Evolutionary conservation across 768 basidiomycete genomes (phyloP), one percentile per base, ranked within the genome.

Genomic region (Boletus rubropictus): DNA sequence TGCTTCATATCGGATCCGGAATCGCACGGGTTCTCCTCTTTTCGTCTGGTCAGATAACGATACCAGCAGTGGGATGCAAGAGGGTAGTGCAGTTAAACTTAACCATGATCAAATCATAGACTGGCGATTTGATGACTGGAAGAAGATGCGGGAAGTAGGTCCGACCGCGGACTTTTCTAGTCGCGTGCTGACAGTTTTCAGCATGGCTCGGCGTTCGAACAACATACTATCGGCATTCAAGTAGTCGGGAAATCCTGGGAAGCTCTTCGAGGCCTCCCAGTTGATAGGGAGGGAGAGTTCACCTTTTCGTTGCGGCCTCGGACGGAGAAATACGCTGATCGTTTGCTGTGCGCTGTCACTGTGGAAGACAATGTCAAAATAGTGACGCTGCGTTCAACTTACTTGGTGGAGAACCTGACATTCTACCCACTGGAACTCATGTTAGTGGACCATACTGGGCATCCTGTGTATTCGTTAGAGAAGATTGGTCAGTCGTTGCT

Each of bases 51-150:
- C 91, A 3, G 92, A 95, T 54, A 63, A 75, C 17, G 86, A 89
- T 39, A 77, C 77, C 29, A 76, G 57, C 54, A 54, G 64, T 21
- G 70, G 68, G 44, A 63, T 69, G 12, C 76, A 75, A 38, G 77
- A 80, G 48, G 62, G 70, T 3, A 72, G 72, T 25, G 70, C 75
- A 25, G 73, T 81, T 35, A 79, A 82, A 56, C 69, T 99, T 31
- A 69, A 79, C 17, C 78, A 91, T 53, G 85, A 86, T 31, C 77
- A 89, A 58, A 81, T 75, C 7, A 72, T 89, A 4, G 94, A 97
- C 47, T 98, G 96, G 96, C 77, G 96, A 46, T 97, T 98, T 58
- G 93, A 97, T 61, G 94, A 98, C 59, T 92, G 91, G 86, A 86
- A 85, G 63, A 86, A 84, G 4, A 84, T 89, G 72, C 82, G 96